Conservation (phyloP, 305 asterid genomes). For the Solanum hybrid region DNA sequence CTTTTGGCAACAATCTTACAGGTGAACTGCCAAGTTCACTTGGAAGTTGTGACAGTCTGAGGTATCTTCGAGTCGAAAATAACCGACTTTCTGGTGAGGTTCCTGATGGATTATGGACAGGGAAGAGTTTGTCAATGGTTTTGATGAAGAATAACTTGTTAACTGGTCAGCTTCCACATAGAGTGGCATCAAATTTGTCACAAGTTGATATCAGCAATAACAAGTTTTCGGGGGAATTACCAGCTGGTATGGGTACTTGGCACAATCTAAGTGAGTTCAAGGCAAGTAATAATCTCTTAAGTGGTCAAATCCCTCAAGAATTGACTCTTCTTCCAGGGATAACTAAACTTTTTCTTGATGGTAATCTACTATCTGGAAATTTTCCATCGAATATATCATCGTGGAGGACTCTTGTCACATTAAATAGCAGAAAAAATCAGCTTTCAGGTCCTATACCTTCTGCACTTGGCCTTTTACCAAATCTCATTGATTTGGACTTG, state of each 20-base stretch:
- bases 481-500: constrained; percentile 48
- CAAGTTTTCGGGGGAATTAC: constrained; percentile 59
- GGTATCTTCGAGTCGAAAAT: constrained; percentile 20
- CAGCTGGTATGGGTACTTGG: constrained; percentile 51
- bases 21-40: constrained; percentile 61
- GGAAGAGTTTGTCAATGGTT: constrained; percentile 18
- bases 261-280: constrained; percentile 23
- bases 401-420: constrained; percentile 42
- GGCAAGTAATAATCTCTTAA: constrained; percentile 56
- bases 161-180: constrained; percentile 48
- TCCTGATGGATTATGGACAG: constrained; percentile 60
- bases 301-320: constrained; percentile 48
- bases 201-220: constrained; percentile 47
- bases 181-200: constrained; percentile 27
- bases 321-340: constrained; percentile 49
- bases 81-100: constrained; percentile 50
- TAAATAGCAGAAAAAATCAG: constrained; percentile 51
- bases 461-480: constrained; percentile 34
- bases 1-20: constrained; percentile 39
- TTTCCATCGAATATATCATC: constrained; percentile 52
- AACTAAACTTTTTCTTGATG: constrained; percentile 33
- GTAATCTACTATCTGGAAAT: constrained; percentile 52
- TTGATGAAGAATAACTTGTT: constrained; percentile 41
- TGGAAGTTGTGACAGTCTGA: constrained; percentile 46
- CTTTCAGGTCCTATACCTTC: constrained; percentile 70